Base-by-base conservation (phyloP, 176 grass and related monocot genomes). In the Tuctoria greenei region DNA sequence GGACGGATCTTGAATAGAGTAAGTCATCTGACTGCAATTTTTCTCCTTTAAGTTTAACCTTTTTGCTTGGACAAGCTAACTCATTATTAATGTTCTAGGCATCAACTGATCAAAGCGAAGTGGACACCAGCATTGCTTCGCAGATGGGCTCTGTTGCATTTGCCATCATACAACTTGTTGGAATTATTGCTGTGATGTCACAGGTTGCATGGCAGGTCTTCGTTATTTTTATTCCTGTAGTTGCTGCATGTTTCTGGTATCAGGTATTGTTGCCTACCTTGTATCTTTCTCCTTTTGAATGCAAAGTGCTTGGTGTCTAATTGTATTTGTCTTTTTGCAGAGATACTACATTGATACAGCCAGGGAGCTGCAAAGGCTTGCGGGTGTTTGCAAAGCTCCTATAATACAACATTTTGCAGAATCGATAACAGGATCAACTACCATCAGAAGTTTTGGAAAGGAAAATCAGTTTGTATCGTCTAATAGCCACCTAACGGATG, bases 391-490 rank as follows among this genome's bases (percentile, higher is more conserved):
- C 85, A 88, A 97, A 84, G 93, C 93, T 77, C 93, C 93, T 44
- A 90, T 93, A 55, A 89, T 93, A 72, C 93, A 97, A 18, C 88
- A 97, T 82, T 97, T 93, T 79, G 83, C 93, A 3, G 93, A 97
- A 74, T 89, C 93, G n/a, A 82, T 97, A 49, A 91, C 90, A 56
- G 93, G 93, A 71, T 91, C 90, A 26, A 75, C 83, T 23, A 91
- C 93, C 57, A 97, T 97, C 41, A 87, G 93, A 87, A 93, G 93
- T 76, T 97, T 97, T 75, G 83, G 83, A 56, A 88, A 91, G 59
- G 83, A 89, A 80, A 44, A 79, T 61, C 75, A 83, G 69, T 97
- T 97, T 79, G 18, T 80, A 46, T 77, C 49, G 50, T 88, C 80
- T 75, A 93, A 91, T 66, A 88, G 79, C 71, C 49, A 72, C 79